Percentiles rank a stretch among this genome's conserved stretches.
Evolutionary conservation across 192 early-diverging fungal genomes (phyloP).

Genomic region (Rhizophagus sp.): DNA sequence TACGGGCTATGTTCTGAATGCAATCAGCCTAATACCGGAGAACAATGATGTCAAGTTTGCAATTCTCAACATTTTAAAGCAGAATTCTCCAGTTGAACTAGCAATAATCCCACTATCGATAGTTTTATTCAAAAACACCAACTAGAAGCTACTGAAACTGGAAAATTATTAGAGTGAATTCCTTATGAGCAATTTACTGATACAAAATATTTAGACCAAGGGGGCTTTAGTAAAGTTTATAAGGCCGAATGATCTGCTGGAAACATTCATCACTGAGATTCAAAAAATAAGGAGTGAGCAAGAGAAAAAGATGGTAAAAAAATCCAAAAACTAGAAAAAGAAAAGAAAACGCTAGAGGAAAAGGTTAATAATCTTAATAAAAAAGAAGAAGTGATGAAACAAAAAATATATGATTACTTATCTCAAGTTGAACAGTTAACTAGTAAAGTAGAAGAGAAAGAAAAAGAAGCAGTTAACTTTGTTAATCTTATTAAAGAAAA

Average conservation of each 20-base stretch:
- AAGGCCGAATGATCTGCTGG: neutral
- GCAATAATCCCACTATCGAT: neutral
- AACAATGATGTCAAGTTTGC: neutral
- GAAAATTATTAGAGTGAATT: neutral
- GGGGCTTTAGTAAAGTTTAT: conserved; percentile 4
- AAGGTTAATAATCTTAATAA: no score
- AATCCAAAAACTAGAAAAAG: no score
- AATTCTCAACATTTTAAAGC: neutral
- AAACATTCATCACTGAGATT: neutral
- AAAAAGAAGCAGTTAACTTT: no score
- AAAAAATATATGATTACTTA: no score
- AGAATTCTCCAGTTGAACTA: neutral
- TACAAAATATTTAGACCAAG: neutral
- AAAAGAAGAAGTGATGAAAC: no score
- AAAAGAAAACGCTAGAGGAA: no score
- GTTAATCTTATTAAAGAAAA: no score
- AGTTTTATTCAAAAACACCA: neutral
- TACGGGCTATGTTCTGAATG: no score
- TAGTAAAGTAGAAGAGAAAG: no score
- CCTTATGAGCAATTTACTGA: no score
- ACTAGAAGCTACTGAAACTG: neutral
- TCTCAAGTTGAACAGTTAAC: no score
- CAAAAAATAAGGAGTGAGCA: neutral
- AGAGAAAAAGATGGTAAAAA: neutral
- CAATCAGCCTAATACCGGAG: no score